Conservation (phyloP, 345 rosid genomes). For the Geranium rotundifolium region DNA sequence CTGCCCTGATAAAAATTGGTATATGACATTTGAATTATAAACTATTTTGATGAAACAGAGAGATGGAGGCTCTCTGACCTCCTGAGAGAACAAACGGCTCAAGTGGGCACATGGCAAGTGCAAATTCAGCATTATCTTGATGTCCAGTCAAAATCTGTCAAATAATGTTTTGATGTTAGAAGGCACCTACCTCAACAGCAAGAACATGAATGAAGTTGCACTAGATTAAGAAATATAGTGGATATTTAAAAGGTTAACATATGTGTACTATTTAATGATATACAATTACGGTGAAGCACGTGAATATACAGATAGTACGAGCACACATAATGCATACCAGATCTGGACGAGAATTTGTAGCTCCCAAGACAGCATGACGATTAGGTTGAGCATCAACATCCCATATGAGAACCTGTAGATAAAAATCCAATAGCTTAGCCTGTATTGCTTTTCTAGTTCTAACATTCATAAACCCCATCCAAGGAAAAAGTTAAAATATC, state of each 20-base stretch:
- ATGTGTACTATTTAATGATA: too few relatives aligned
- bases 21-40: not conserved
- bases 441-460: conserved; percentile 1
- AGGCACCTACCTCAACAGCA: not conserved
- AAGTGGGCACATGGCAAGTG: conserved; percentile 54
- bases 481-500: not conserved
- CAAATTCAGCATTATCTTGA: conserved; percentile 48
- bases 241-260: too few relatives aligned
- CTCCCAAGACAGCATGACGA: conserved; percentile 45
- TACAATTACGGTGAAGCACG: not conserved
- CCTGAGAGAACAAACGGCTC: conserved; percentile 60
- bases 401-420: conserved; percentile 48
- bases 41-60: not conserved
- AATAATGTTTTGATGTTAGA: conserved; percentile 5
- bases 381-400: conserved; percentile 56
- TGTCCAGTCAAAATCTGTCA: conserved; percentile 58
- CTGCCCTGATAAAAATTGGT: not conserved
- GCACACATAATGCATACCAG: conserved; percentile 19
- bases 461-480: not conserved
- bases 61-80: conserved; percentile 17
- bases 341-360: conserved; percentile 42
- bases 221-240: too few relatives aligned
- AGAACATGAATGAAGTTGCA: too few relatives aligned
- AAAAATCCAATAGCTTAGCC: not conserved
- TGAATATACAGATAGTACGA: not conserved